These are phyloP conservation scores for Mucor indicus DNA, from an alignment of 371 early-diverging fungal species.

Conservation along the genomic window DNA sequence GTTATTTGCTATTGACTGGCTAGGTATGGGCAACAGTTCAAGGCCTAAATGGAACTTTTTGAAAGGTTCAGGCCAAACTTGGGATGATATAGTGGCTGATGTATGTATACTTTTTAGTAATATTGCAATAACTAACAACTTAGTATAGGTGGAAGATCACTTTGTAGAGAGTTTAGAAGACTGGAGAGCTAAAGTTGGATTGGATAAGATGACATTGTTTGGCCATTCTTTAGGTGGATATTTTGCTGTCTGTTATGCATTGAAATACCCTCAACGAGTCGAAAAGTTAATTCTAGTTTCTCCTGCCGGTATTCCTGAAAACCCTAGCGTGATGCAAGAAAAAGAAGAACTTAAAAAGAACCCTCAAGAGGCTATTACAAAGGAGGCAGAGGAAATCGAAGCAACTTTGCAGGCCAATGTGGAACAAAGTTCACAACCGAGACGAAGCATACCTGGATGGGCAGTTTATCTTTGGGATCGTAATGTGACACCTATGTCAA, in stretches of 20 bases:
- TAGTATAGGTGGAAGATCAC: slow-evolving; percentile 67
- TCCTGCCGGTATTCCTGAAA: slow-evolving; percentile 70
- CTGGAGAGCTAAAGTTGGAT: slow-evolving; percentile 77
- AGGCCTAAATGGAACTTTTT: slow-evolving; percentile 62
- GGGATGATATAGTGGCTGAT: slow-evolving; percentile 49
- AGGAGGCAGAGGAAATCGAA: slow-evolving; percentile 31
- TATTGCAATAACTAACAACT: not conserved
- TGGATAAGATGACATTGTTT: slow-evolving; percentile 80
- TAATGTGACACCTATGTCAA: slow-evolving; percentile 79
- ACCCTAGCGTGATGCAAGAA: slow-evolving; percentile 30
- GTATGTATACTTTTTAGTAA: slow-evolving; percentile 3
- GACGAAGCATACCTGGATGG: slow-evolving; percentile 44
- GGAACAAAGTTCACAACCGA: slow-evolving; percentile 5
- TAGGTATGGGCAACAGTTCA: slow-evolving; percentile 86
- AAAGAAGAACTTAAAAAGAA: slow-evolving; percentile 14
- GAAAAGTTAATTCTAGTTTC: slow-evolving; percentile 87
- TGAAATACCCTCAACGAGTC: slow-evolving; percentile 86
- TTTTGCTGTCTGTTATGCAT: slow-evolving; percentile 80
- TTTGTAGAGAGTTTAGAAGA: slow-evolving; percentile 91
- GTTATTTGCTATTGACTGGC: slow-evolving; percentile 83
- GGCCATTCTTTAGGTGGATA: slow-evolving; percentile 92
- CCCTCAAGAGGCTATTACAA: slow-evolving; percentile 29
- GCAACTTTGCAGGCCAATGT: slow-evolving; percentile 31
- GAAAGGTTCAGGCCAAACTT: slow-evolving; percentile 29
- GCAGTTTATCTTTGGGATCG: slow-evolving; percentile 66